These are phyloP conservation scores for Pichia sp. DNA, from an alignment of 1,139 yeast species.

Conservation along the genomic window DNA sequence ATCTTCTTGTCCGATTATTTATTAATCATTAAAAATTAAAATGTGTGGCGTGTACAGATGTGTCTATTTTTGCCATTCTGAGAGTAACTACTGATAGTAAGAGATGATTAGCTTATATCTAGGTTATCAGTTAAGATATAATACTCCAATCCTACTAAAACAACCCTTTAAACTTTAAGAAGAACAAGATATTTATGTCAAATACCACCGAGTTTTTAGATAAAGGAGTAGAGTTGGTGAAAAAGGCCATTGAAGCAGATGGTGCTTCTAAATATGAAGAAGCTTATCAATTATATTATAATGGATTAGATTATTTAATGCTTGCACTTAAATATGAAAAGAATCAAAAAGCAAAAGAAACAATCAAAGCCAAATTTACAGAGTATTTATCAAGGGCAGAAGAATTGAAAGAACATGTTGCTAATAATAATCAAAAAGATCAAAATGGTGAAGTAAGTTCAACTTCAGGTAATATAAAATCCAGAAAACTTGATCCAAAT, in stretches of 20 bases:
- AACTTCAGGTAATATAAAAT: conserved; percentile 54
- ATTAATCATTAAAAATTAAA: no score
- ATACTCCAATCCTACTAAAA: no score
- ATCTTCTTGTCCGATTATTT: no score
- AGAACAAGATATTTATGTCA: conserved; percentile 18
- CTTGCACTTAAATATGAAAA: conserved; percentile 94
- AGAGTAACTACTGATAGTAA: no score
- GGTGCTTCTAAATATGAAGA: conserved; percentile 87
- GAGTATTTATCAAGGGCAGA: conserved; percentile 93
- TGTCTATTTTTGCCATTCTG: no score
- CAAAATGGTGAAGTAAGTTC: conserved; percentile 45
- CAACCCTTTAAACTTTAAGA: no score
- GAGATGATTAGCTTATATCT: no score
- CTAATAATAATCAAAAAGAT: conserved; percentile 48
- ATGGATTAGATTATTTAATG: conserved; percentile 93
- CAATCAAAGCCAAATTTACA: conserved; percentile 81
- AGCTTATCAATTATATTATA: conserved; percentile 88
- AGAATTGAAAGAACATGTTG: conserved; percentile 85
- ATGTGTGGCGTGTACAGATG: no score
- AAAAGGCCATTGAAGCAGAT: conserved; percentile 93
- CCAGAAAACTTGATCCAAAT: conserved; percentile 42
- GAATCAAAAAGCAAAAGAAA: conserved; percentile 80
- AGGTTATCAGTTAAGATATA: not conserved
- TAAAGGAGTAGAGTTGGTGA: conserved; percentile 90
- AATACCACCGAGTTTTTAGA: conserved; percentile 72